Evolutionary conservation across 768 basidiomycete genomes (phyloP), one percentile per base, ranked within the genome.

Genomic region (Trametes maxima): DNA sequence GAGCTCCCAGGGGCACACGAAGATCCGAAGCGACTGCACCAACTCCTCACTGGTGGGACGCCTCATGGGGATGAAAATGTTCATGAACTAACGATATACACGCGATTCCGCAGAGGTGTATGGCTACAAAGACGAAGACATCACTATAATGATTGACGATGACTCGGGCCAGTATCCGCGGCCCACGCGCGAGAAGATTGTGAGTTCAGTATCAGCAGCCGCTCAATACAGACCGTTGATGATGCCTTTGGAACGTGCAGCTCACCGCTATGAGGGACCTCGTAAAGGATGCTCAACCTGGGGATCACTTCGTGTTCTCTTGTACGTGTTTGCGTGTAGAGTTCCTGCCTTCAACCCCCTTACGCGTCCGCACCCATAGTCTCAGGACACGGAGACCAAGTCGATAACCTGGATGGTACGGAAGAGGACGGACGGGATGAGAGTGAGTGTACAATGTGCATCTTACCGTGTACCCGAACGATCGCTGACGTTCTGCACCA

Each of bases 291-390:
- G 80, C 79, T 10, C 69, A 74, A 17, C 62, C 78, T 3, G 81
- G 81, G 0, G 85, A 86, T 60, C 78, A 69, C 1, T 81, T 84
- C 64, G 82, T 85, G 61, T 85, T 87, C 58, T 83, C 84, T 45
- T 87, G 85, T 86, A 54, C 58, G 79, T 19, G 4, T 16, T 13
- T 1, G 69, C 10, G 24, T 43, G 1, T 28, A 25, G 5, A 2
- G 46, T 14, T 1, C 21, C 7, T 2, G 5, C n/a, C 14, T 54
- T 39, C 53, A 13, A 33, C 44, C 28, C 54, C 60, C 28, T 66
- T 16, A 33, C 25, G 22, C 3, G 19, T 5, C n/a, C 28, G 39
- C n/a, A 12, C 11, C 35, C 21, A 10, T 59, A 81, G 80, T 81
- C 65, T 79, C 83, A 0, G 85, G 85, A 0, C 84, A 86, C 64